phyloP scores from a whole-genome alignment of 192 early-diverging fungal genomes.

The Entomortierella chlamydospora region DNA sequence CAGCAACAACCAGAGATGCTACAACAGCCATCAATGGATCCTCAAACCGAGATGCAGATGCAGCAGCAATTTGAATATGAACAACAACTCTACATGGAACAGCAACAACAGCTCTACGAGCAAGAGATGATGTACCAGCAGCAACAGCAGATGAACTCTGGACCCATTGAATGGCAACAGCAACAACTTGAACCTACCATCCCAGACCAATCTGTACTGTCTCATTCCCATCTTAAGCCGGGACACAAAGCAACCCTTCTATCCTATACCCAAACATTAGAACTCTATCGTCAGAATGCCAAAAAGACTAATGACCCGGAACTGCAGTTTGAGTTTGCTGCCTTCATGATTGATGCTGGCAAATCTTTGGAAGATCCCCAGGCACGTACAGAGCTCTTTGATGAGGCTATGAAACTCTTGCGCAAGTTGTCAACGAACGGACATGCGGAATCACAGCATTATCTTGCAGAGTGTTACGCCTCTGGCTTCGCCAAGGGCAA shows the following conservation, averaged over 20 bases:
- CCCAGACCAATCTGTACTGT: constrained; percentile 43
- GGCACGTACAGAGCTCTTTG: constrained; percentile 64
- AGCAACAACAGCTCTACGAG: constrained; percentile 32
- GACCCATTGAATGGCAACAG: constrained; percentile 26
- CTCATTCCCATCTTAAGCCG: constrained; percentile 71
- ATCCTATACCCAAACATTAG: constrained; percentile 66
- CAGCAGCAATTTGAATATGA: constrained; percentile 41
- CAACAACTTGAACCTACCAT: constrained; percentile 19
- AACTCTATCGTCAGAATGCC: constrained; percentile 73
- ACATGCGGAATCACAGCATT: constrained; percentile 75
- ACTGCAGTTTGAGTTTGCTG: constrained; percentile 76
- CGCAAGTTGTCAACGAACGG: constrained; percentile 68
- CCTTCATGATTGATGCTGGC: constrained; percentile 71
- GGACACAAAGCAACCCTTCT: constrained; percentile 66
- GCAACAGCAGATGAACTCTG: constrained; percentile 32
- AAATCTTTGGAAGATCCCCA: constrained; percentile 63
- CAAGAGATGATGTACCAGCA: constrained; percentile 44
- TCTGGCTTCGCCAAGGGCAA: constrained; percentile 73
- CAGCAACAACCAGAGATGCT: constrained; percentile 4
- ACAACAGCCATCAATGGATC: constrained; percentile 8
- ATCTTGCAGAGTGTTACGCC: constrained; percentile 77
- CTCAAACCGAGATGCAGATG: constrained; percentile 20
- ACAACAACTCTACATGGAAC: constrained; percentile 30
- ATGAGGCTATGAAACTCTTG: constrained; percentile 75
- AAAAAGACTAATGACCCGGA: constrained; percentile 72